Evolutionary conservation across 495 filamentous ascomycete genomes (phyloP), one percentile per base, ranked within the genome.

Genomic region (Apodospora peruviana): DNA sequence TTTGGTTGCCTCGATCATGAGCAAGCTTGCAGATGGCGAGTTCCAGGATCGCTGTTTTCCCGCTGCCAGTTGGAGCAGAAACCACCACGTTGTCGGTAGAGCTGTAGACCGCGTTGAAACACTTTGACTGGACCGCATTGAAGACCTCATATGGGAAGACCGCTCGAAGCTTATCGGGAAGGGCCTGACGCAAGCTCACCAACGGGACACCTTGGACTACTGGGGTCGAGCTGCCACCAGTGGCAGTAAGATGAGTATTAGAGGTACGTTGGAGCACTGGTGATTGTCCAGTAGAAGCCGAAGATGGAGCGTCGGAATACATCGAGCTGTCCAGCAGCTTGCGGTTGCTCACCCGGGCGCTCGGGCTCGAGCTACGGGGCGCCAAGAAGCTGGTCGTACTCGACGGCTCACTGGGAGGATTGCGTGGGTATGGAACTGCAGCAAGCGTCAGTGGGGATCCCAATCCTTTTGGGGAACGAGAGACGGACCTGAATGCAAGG

Each of bases 91-190:
- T 98, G 61, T 94, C 82, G 55, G 84, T 79, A 5, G 79, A 78
- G 3, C 77, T 68, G 64, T 90, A 97, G 1, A 88, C 77, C 1
- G 79, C 55, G 0, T 78, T 57, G 52, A 94, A 97, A 54, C 86
- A 93, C 59, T 85, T 90, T 0, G 91, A 96, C 59, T 98, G 93
- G 1, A 96, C 78, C 12, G 87, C 90, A 52, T 98, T 98, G 70
- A 98, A 91, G 0, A 91, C 60, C 1, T 82, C 81, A 55, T 87
- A 95, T 5, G 80, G 76, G 59, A 96, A 98, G 3, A 96, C 65
- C 2, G 80, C 68, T 7, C 84, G 80, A 52, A 93, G 83, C 20
- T 78, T 82, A 59, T 95, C 88, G 3, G 91, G 89, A 4, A 98
- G 67, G 5, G 80, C 72, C 50, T 69, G 58, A 47, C 82, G 73